These are phyloP conservation scores for Diphasiastrum complanatum DNA, from an alignment of 83 land plant species.

Conservation along the genomic window DNA sequence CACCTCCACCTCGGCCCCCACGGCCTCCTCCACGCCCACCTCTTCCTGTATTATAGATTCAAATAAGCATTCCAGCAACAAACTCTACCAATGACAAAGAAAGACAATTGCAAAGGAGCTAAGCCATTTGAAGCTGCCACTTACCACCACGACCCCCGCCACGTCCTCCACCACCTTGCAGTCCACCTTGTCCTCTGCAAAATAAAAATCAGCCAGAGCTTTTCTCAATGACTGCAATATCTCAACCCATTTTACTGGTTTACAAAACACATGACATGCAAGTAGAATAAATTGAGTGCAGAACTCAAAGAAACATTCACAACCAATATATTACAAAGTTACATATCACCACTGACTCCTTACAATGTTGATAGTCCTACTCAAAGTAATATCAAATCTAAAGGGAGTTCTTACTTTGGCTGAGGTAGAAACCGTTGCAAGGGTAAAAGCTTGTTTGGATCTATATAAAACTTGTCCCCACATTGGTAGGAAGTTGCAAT, in stretches of 20 bases:
- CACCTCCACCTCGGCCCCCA: conserved; percentile 37
- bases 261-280: too few species aligned
- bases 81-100: background rate
- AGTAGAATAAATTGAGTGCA: too few species aligned
- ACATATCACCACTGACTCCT: background rate
- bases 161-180: conserved; percentile 40
- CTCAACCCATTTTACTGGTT: background rate
- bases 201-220: too few species aligned
- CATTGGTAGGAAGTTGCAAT: conserved; percentile 70
- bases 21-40: conserved; percentile 27
- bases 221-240: background rate
- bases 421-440: conserved; percentile 78
- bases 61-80: background rate
- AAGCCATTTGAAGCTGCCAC: conserved; percentile 16
- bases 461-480: conserved; percentile 92
- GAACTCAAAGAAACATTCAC: too few species aligned
- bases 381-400: background rate
- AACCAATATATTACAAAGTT: background rate
- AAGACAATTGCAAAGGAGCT: background rate
- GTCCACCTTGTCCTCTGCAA: conserved; percentile 33
- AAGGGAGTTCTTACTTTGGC: conserved; percentile 52
- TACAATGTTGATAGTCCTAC: background rate
- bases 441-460: conserved; percentile 78
- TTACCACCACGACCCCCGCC: conserved; percentile 33
- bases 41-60: background rate